These are phyloP conservation scores for Scalesia atractyloides DNA, from an alignment of 129 eudicot genomes.

Conservation along the genomic window DNA sequence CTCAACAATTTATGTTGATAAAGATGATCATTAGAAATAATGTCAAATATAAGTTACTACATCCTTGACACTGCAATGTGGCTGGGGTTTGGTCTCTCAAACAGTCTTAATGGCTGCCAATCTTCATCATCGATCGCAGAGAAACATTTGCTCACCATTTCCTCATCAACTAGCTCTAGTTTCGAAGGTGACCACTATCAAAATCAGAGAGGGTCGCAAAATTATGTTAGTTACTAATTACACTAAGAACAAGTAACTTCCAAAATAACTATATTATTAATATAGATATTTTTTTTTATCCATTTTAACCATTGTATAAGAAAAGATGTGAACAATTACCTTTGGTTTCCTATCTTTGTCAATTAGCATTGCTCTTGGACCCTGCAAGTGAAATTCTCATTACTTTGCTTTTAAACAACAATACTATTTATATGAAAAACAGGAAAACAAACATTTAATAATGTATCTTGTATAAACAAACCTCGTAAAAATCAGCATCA, in stretches of 20 bases:
- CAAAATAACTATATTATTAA: neutral
- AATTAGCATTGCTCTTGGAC: conserved; percentile 45
- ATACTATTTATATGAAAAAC: neutral
- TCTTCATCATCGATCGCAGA: conserved; percentile 31
- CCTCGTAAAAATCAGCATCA: conserved; percentile 39
- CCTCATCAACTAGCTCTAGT: conserved; percentile 33
- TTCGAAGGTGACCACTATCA: conserved; percentile 26
- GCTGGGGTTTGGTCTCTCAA: neutral
- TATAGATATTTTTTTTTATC: neutral
- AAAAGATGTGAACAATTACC: conserved; percentile 11
- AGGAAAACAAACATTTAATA: neutral
- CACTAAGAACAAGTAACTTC: neutral
- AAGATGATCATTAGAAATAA: too few relatives aligned
- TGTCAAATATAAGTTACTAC: conserved; percentile 9
- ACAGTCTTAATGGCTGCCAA: conserved; percentile 32
- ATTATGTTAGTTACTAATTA: too few relatives aligned
- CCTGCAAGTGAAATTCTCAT: conserved; percentile 24
- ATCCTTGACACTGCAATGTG: conserved; percentile 20
- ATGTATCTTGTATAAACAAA: neutral
- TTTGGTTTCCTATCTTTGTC: conserved; percentile 48
- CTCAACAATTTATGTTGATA: too few relatives aligned
- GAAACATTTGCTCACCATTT: conserved; percentile 41
- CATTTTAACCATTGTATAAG: neutral
- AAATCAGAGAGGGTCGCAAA: neutral
- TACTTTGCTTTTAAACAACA: neutral